Evolutionary conservation across 2,329 filamentous ascomycete genomes (phyloP).

Genomic region (Xylariaceae sp.): DNA sequence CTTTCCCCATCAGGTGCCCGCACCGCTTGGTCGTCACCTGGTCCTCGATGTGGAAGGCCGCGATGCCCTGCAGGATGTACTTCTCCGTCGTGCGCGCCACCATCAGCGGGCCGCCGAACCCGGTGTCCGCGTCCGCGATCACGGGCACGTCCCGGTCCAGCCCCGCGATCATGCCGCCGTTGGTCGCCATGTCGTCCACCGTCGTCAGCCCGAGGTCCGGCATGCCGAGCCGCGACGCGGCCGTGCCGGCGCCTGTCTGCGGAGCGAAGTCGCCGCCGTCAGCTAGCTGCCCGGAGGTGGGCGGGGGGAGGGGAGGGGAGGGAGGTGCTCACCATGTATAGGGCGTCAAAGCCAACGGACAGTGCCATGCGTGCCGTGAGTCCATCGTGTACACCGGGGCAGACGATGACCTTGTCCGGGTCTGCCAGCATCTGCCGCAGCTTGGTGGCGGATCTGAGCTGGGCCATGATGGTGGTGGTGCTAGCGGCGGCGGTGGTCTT

Average conservation of each 20-base stretch:
- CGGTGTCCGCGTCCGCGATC: constrained; percentile 55
- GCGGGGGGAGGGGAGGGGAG: neutral
- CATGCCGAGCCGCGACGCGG: constrained; percentile 36
- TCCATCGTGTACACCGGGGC: constrained; percentile 62
- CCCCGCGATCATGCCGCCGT: constrained; percentile 58
- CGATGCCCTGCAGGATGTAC: constrained; percentile 23
- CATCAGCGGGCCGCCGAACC: constrained; percentile 46
- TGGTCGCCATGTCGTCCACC: constrained; percentile 53
- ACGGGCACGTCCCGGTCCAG: constrained; percentile 48
- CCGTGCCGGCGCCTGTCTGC: constrained; percentile 20
- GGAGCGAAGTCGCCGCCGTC: constrained; percentile 1
- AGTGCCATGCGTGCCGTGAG: constrained; percentile 57
- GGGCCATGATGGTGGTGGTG: constrained; percentile 11
- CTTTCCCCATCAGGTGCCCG: constrained; percentile 30
- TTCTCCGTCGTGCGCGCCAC: constrained; percentile 39
- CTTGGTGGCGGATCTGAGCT: constrained; percentile 19
- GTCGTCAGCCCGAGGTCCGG: constrained; percentile 57
- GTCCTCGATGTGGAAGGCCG: constrained; percentile 26
- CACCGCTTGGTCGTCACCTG: constrained; percentile 31
- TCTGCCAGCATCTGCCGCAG: constrained; percentile 34
- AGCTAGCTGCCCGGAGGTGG: neutral
- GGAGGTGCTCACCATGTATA: constrained; percentile 54
- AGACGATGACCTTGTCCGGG: constrained; percentile 40
- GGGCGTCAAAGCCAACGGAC: constrained; percentile 51
- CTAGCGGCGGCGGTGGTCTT: no score